phyloP scores from a whole-genome alignment of 129 eudicot genomes.

The Tagetes erecta region DNA sequence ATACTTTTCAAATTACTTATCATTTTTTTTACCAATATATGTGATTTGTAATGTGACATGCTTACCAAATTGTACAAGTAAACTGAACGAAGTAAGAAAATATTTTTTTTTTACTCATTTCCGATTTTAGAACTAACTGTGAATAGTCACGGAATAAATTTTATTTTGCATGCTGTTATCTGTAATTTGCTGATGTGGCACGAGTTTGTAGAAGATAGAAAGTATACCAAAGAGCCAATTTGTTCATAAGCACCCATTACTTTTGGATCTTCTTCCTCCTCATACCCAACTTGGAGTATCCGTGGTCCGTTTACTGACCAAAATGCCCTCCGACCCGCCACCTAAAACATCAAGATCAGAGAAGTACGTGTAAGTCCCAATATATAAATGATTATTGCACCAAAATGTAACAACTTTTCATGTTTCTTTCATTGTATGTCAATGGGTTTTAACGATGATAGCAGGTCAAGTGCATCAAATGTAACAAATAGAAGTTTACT shows the following conservation, averaged over 20 bases:
- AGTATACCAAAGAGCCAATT: conserved; percentile 88
- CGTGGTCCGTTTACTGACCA: conserved; percentile 96
- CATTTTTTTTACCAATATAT: background rate
- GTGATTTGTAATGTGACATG: background rate
- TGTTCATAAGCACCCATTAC: conserved; percentile 93
- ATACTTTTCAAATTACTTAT: background rate
- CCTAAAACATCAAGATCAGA: conserved; percentile 44
- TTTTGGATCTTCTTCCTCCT: conserved; percentile 78
- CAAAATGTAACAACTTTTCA: background rate
- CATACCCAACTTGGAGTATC: conserved; percentile 92
- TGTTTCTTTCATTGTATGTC: too few relatives aligned
- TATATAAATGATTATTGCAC: background rate
- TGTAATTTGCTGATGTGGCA: background rate
- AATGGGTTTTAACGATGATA: too few relatives aligned
- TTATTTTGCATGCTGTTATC: background rate
- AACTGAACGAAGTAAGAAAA: background rate
- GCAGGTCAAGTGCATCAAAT: background rate
- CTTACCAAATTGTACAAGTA: background rate
- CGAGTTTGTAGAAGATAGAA: background rate
- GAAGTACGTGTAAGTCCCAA: conserved; percentile 9
- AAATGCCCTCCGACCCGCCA: conserved; percentile 88
- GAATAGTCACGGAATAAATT: too few relatives aligned
- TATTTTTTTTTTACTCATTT: background rate
- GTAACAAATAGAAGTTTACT: background rate
- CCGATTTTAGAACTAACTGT: background rate